Evolutionary conservation across 2,329 filamentous ascomycete species (phyloP).

Genomic region (Aureobasidium mangrovei): DNA sequence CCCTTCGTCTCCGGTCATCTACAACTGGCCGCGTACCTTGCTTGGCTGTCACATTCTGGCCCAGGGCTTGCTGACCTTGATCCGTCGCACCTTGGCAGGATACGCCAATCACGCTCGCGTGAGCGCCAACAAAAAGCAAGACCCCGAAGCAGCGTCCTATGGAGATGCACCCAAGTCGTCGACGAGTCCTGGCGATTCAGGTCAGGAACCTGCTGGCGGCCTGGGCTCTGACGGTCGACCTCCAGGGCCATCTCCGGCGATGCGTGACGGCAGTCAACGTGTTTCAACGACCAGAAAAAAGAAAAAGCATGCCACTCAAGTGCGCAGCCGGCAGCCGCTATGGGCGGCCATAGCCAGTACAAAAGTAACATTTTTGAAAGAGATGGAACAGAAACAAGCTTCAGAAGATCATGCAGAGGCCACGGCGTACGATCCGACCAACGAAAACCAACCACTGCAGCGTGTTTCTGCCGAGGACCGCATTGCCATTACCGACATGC

Average conservation of each 20-base stretch:
- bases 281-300: slow-evolving; percentile 65
- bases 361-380: slow-evolving; percentile 92
- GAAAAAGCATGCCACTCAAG: slow-evolving; percentile 83
- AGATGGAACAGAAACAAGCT: slow-evolving; percentile 62
- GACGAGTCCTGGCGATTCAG: slow-evolving; percentile 25
- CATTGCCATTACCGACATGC: slow-evolving; percentile 75
- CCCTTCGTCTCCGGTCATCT: slow-evolving; percentile 37
- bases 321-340: slow-evolving; percentile 80
- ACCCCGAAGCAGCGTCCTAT: slow-evolving; percentile 50
- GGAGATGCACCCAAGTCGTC: slow-evolving; percentile 7
- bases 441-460: slow-evolving; percentile 1
- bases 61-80: slow-evolving; percentile 62
- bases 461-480: slow-evolving; percentile 44
- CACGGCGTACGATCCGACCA: slow-evolving; percentile 42
- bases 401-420: slow-evolving; percentile 64
- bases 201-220: slow-evolving; percentile 37
- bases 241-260: slow-evolving; percentile 42
- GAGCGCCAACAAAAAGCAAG: slow-evolving; percentile 24
- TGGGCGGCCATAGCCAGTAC: slow-evolving; percentile 93
- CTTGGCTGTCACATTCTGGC: slow-evolving; percentile 67
- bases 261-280: slow-evolving; percentile 48
- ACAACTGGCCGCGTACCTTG: slow-evolving; percentile 59
- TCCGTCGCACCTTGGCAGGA: slow-evolving; percentile 36
- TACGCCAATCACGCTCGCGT: slow-evolving; percentile 8
- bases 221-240: slow-evolving; percentile 41